These are phyloP conservation scores for Tolypocladium album DNA, from an alignment of 2,329 filamentous ascomycete genomes.

Conservation along the genomic window DNA sequence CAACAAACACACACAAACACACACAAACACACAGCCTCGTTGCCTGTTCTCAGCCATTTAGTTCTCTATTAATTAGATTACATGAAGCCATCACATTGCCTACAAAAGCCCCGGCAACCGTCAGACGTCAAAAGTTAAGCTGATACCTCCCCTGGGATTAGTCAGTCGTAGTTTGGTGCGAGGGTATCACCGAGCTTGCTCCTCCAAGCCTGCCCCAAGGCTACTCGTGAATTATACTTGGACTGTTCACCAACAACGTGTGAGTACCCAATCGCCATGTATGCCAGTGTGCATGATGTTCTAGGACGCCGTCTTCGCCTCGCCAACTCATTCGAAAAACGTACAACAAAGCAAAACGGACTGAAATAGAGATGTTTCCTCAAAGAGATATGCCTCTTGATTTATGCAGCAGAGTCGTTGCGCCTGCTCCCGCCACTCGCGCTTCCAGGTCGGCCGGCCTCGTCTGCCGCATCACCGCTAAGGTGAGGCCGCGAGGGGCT, in stretches of 20 bases:
- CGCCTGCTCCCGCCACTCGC: constrained; percentile 3
- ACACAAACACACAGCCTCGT: not conserved
- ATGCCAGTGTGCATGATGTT: not conserved
- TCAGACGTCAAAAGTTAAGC: not conserved
- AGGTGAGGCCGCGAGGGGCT: constrained; percentile 5
- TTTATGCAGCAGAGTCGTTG: constrained; percentile 23
- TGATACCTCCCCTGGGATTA: not conserved
- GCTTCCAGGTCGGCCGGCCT: constrained; percentile 2
- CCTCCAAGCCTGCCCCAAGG: not conserved
- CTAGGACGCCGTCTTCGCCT: constrained; percentile 4
- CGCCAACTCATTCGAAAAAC: not conserved
- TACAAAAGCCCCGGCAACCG: not conserved
- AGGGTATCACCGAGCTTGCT: not conserved
- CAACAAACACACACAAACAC: too few relatives aligned
- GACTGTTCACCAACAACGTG: not conserved
- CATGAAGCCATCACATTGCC: not conserved
- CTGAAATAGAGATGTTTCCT: not conserved
- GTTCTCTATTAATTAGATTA: not conserved
- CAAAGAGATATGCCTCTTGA: constrained; percentile 1
- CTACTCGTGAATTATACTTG: not conserved
- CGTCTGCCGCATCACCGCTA: constrained; percentile 9
- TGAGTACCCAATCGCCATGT: not conserved
- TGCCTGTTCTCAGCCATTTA: not conserved
- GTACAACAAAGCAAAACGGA: not conserved
- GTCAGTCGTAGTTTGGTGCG: not conserved